A percentile compares a stretch with the other conserved stretches of the same genome.
These are phyloP conservation scores for Halenospora varia DNA, from an alignment of 495 filamentous ascomycete species.

Conservation along the genomic window DNA sequence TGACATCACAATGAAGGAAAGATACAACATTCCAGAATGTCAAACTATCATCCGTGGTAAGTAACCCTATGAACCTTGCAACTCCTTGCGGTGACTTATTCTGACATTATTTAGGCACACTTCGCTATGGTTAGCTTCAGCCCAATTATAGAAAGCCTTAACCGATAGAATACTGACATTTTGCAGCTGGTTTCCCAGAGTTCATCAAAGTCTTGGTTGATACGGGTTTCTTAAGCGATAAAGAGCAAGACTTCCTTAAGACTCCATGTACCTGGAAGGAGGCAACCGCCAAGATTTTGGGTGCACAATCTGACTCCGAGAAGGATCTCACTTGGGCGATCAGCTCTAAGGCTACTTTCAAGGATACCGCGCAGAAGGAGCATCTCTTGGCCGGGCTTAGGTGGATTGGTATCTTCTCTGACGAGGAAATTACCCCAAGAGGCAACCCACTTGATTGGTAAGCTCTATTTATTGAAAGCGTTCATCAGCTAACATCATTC, in stretches of 20 bases:
- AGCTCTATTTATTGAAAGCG: background rate
- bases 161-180: slow-evolving; percentile 48
- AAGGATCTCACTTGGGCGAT: slow-evolving; percentile 70
- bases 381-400: slow-evolving; percentile 72
- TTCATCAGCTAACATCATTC: background rate
- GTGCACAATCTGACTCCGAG: slow-evolving; percentile 55
- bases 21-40: slow-evolving; percentile 84
- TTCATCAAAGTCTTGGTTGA: slow-evolving; percentile 75
- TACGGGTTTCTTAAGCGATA: slow-evolving; percentile 74
- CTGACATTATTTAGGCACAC: slow-evolving; percentile 79
- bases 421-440: slow-evolving; percentile 62
- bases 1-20: slow-evolving; percentile 54
- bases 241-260: slow-evolving; percentile 55
- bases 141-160: background rate
- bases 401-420: slow-evolving; percentile 80
- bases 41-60: slow-evolving; percentile 69
- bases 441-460: slow-evolving; percentile 66
- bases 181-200: slow-evolving; percentile 83
- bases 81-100: background rate
- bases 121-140: slow-evolving; percentile 53
- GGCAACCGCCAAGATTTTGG: slow-evolving; percentile 69
- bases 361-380: slow-evolving; percentile 63
- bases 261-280: slow-evolving; percentile 71
- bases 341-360: slow-evolving; percentile 67
- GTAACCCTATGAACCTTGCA: slow-evolving; percentile 26